These are phyloP conservation scores for Verticillium klebahnii DNA, from an alignment of 2,329 filamentous ascomycete species.

Conservation along the genomic window DNA sequence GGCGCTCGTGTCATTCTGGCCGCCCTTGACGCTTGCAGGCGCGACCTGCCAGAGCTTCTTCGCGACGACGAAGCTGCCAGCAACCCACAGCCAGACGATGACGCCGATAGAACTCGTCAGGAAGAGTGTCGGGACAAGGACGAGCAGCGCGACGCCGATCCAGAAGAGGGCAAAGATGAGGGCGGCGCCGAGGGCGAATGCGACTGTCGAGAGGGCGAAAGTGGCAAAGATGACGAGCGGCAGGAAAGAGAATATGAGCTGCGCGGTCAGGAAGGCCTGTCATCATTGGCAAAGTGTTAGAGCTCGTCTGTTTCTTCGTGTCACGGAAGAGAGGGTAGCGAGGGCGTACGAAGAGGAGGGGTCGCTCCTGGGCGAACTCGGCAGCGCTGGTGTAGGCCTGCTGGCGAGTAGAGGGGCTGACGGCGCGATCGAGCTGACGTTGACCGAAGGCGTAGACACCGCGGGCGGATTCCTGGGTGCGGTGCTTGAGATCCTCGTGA, in stretches of 20 bases:
- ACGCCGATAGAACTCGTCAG: conserved; percentile 58
- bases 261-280: conserved; percentile 64
- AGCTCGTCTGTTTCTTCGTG: not conserved
- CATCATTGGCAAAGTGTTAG: not conserved
- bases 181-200: conserved; percentile 58
- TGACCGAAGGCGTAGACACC: conserved; percentile 35
- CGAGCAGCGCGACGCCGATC: conserved; percentile 59
- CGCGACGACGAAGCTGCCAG: conserved; percentile 51
- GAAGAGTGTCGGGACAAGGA: conserved; percentile 66
- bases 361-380: conserved; percentile 57
- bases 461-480: conserved; percentile 27
- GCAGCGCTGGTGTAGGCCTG: conserved; percentile 47
- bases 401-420: conserved; percentile 58
- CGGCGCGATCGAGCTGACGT: conserved; percentile 41
- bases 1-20: not conserved
- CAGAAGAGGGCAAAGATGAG: conserved; percentile 64
- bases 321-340: not conserved
- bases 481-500: conserved; percentile 10
- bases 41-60: conserved; percentile 40
- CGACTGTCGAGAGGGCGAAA: conserved; percentile 58
- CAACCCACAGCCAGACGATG: conserved; percentile 63
- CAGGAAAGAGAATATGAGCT: conserved; percentile 60
- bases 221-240: conserved; percentile 65
- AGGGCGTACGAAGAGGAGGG: conserved; percentile 61
- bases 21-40: conserved; percentile 8